These are phyloP conservation scores for Paradendryphiella salina DNA, from an alignment of 2,329 filamentous ascomycete species.

Conservation along the genomic window DNA sequence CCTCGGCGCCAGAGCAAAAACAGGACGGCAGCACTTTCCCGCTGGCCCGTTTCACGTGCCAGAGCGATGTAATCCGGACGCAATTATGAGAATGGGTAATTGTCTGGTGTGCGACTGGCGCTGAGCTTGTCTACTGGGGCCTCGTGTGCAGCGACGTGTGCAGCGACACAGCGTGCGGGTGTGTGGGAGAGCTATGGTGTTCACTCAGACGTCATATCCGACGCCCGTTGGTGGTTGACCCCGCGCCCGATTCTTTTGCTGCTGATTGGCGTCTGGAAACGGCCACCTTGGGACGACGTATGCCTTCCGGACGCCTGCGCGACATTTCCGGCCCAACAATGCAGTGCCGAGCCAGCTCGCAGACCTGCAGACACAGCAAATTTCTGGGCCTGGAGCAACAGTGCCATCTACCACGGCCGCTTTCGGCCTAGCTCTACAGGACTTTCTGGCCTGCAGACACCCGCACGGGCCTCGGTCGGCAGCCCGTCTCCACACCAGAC, in stretches of 20 bases:
- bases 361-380: slow-evolving; percentile 31
- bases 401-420: slow-evolving; percentile 7
- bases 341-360: slow-evolving; percentile 15
- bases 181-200: neutral
- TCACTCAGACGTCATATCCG: slow-evolving; percentile 14
- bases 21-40: slow-evolving; percentile 33
- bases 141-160: neutral
- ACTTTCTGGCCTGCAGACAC: slow-evolving; percentile 37
- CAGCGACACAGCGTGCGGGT: neutral
- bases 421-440: slow-evolving; percentile 20
- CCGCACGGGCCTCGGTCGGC: slow-evolving; percentile 13
- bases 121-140: neutral
- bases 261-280: slow-evolving; percentile 9
- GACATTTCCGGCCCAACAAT: slow-evolving; percentile 15
- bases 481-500: slow-evolving; percentile 22
- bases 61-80: slow-evolving; percentile 19
- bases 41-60: slow-evolving; percentile 41
- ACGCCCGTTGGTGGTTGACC: slow-evolving; percentile 6
- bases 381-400: slow-evolving; percentile 7
- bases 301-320: neutral
- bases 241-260: slow-evolving; percentile 9
- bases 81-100: slow-evolving; percentile 9
- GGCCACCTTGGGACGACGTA: neutral
- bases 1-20: slow-evolving; percentile 33
- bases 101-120: slow-evolving; percentile 3